Base-by-base conservation (phyloP, 1,284 basidiomycete species). In the Omphalotus olearius region DNA sequence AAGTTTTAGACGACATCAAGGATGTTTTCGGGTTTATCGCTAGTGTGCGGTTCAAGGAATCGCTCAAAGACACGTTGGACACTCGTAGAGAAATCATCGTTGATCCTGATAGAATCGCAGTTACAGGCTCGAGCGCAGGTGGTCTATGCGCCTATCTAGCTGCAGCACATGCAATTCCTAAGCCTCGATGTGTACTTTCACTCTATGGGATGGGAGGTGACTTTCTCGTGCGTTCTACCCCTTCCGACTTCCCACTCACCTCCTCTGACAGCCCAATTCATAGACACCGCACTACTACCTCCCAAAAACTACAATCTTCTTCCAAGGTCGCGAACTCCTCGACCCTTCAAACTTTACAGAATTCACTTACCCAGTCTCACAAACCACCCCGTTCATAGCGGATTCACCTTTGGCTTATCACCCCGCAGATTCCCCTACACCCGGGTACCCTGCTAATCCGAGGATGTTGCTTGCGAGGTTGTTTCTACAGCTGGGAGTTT, bases 1-100 rank as follows among this genome's bases (percentile, higher is more conserved):
- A 52, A 2, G 28, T 55, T n/a, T n/a, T 55, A 23, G 50, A 55
- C 46, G 54, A 55, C 50, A 41, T 55, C 43, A 39, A 50, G n/a
- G 50, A 55, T 18, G 18, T 52, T 11, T 55, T 55, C 28, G 6
- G n/a, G 13, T 55, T 55, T 23, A 33, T 52, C 11, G 23, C 23
- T 11, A 25, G 39, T 6, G 20, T 37, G 26, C 40, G 30, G 5
- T 39, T 48, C 17, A 26, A 30, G 38, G 38, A 17, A 17, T 4
- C 20, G 5, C 37, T 39, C 7, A 11, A 4, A 17, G 23, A 39
- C n/a, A 11, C 44, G 14, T 45, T 10, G 16, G 16, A 35, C 30
- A 9, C 30, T 23, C 43, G 33, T 14, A n/a, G n/a, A n/a, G n/a
- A n/a, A n/a, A 23, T 47, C 17, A 20, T 16, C 6, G 41, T 52